These are phyloP conservation scores for Pythium aphanidermatum DNA, from an alignment of 352 stramenopile species.

Conservation along the genomic window DNA sequence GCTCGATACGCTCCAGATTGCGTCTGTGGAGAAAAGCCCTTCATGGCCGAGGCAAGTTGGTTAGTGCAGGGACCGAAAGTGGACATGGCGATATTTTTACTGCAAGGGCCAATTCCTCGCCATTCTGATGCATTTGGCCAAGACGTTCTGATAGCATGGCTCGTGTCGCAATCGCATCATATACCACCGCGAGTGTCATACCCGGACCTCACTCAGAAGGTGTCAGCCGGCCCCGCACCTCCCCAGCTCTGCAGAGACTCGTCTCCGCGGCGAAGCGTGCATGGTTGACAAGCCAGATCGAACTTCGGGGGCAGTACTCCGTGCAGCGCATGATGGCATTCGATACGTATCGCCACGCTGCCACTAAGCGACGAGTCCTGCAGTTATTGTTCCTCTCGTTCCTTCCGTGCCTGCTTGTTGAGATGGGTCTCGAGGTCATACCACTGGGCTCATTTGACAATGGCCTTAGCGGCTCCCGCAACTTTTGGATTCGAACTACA, in stretches of 20 bases:
- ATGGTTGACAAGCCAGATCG: slow-evolving; percentile 21
- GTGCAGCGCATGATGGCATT: slow-evolving; percentile 18
- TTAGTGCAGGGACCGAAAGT: too few relatives aligned
- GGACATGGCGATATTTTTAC: too few relatives aligned
- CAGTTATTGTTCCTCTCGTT: slow-evolving; percentile 3
- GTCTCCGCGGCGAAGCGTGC: not conserved
- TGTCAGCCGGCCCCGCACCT: too few relatives aligned
- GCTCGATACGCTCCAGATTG: too few relatives aligned
- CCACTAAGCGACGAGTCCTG: not conserved
- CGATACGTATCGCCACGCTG: not conserved
- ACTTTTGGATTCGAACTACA: slow-evolving; percentile 17
- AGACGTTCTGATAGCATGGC: too few relatives aligned
- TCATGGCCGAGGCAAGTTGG: too few relatives aligned
- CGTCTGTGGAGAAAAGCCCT: too few relatives aligned
- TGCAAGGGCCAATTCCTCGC: too few relatives aligned
- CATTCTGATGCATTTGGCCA: too few relatives aligned
- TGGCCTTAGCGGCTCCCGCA: not conserved
- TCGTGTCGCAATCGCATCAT: too few relatives aligned
- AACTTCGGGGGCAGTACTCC: slow-evolving; percentile 33
- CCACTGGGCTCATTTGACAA: not conserved
- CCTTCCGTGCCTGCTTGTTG: slow-evolving; percentile 4
- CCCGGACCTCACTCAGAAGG: too few relatives aligned
- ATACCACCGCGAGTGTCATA: too few relatives aligned
- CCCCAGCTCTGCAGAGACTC: not conserved
- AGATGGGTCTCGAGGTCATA: slow-evolving; percentile 7